A percentile compares a stretch with the other conserved stretches of the same genome.
phyloP scores from a whole-genome alignment of 2,329 filamentous ascomycete genomes.

The Penicillium sp. region DNA sequence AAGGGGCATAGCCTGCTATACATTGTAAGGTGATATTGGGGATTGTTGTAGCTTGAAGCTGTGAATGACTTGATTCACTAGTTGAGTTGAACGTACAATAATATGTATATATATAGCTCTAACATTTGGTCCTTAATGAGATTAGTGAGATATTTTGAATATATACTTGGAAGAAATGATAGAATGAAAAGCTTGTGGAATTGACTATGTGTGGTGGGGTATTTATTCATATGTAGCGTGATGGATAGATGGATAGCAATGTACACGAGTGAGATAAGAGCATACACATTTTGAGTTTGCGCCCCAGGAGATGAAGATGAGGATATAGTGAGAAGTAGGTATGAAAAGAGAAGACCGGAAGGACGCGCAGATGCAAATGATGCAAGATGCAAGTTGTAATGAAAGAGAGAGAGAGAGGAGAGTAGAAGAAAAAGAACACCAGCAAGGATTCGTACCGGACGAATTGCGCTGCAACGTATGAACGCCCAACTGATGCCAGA shows the following conservation, averaged over 20 bases:
- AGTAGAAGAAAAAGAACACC: background rate
- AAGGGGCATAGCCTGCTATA: background rate
- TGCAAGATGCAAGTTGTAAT: conserved; percentile 5
- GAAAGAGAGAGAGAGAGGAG: background rate
- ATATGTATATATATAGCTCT: background rate
- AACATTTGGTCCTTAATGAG: background rate
- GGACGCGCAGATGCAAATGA: background rate
- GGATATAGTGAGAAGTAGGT: background rate
- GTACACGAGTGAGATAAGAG: background rate
- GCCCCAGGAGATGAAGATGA: background rate
- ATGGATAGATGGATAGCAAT: conserved; percentile 5
- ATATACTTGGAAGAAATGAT: background rate
- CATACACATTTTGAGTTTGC: background rate
- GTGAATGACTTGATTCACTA: background rate
- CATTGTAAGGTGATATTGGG: background rate
- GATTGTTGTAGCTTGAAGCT: background rate
- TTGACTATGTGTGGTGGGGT: background rate
- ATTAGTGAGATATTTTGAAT: background rate
- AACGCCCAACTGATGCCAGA: conserved; percentile 18
- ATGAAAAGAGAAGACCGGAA: background rate
- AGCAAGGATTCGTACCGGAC: conserved; percentile 16
- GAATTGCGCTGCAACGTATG: conserved; percentile 6
- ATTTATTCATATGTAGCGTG: conserved; percentile 6
- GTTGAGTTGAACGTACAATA: background rate
- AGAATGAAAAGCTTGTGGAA: background rate